Evolutionary conservation across 2,329 filamentous ascomycete genomes (phyloP).

Genomic region (Cylindrodendrum hubeiense): DNA sequence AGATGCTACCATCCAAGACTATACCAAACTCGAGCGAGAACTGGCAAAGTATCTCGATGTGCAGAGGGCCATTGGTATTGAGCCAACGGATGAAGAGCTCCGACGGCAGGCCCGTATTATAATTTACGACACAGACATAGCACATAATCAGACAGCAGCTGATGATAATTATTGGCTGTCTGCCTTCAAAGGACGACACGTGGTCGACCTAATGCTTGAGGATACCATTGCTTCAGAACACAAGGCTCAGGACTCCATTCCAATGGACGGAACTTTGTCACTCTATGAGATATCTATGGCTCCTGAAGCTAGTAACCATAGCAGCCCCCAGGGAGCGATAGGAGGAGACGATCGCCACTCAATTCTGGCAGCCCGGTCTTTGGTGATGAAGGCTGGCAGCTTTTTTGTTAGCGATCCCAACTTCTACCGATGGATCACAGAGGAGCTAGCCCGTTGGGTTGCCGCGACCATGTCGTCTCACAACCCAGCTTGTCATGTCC

Average conservation of each 20-base stretch:
- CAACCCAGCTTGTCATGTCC: conserved; percentile 32
- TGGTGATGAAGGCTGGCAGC: conserved; percentile 24
- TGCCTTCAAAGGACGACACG: conserved; percentile 37
- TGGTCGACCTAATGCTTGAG: background rate
- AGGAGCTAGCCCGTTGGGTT: conserved; percentile 32
- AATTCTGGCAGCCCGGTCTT: conserved; percentile 18
- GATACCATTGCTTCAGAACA: background rate
- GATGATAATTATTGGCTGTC: conserved; percentile 34
- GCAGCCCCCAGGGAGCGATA: background rate
- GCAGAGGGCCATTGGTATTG: conserved; percentile 22
- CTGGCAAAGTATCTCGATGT: conserved; percentile 25
- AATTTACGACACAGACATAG: conserved; percentile 22
- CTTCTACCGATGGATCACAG: conserved; percentile 27
- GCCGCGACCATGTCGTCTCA: conserved; percentile 33
- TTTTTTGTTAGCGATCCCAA: conserved; percentile 32
- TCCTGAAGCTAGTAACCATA: background rate
- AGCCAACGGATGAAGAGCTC: conserved; percentile 33
- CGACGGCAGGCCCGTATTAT: conserved; percentile 30
- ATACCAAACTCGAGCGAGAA: conserved; percentile 29
- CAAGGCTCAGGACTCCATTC: background rate
- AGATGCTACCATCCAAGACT: conserved; percentile 27
- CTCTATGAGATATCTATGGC: background rate
- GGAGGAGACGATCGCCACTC: background rate
- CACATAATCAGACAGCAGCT: conserved; percentile 27
- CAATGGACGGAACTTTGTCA: background rate